phyloP scores from a whole-genome alignment of 306 rosid genomes.

The Begonia masoniana region DNA sequence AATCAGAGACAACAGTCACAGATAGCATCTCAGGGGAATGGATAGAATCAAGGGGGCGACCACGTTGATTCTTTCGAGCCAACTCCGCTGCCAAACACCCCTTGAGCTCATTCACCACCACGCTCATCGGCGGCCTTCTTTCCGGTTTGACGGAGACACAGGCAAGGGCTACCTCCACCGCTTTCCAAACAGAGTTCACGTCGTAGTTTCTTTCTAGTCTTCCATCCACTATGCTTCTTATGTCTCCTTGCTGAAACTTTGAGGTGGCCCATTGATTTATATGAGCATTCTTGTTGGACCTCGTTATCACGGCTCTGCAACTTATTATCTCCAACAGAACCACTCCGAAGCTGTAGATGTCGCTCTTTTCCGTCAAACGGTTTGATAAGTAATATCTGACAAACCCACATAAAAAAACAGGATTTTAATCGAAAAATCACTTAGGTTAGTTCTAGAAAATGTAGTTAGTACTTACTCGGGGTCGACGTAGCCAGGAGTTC shows the following conservation, averaged over 20 bases:
- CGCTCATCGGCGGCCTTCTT: slow-evolving; percentile 20
- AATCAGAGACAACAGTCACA: background rate
- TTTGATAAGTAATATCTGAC: too few relatives aligned
- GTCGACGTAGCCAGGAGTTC: slow-evolving; percentile 55
- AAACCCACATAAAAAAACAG: too few relatives aligned
- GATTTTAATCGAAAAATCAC: too few relatives aligned
- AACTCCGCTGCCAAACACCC: slow-evolving; percentile 12
- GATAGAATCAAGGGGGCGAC: background rate
- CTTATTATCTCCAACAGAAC: slow-evolving; percentile 22
- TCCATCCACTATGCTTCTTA: slow-evolving; percentile 15
- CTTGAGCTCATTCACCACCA: slow-evolving; percentile 6
- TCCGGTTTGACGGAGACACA: slow-evolving; percentile 7
- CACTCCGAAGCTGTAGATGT: slow-evolving; percentile 25
- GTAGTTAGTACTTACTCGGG: slow-evolving; percentile 29
- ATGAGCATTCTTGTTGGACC: background rate
- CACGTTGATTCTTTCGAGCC: background rate
- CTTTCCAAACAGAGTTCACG: slow-evolving; percentile 7
- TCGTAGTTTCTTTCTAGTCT: slow-evolving; percentile 10
- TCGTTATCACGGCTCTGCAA: slow-evolving; percentile 8
- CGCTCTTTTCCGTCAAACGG: slow-evolving; percentile 12
- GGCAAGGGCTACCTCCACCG: slow-evolving; percentile 12
- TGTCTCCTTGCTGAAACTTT: slow-evolving; percentile 15
- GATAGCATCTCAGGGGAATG: background rate
- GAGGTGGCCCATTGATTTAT: slow-evolving; percentile 16
- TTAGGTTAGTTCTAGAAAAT: background rate